These are phyloP conservation scores for Dicorynia guianensis DNA, from an alignment of 306 rosid species.

Conservation along the genomic window DNA sequence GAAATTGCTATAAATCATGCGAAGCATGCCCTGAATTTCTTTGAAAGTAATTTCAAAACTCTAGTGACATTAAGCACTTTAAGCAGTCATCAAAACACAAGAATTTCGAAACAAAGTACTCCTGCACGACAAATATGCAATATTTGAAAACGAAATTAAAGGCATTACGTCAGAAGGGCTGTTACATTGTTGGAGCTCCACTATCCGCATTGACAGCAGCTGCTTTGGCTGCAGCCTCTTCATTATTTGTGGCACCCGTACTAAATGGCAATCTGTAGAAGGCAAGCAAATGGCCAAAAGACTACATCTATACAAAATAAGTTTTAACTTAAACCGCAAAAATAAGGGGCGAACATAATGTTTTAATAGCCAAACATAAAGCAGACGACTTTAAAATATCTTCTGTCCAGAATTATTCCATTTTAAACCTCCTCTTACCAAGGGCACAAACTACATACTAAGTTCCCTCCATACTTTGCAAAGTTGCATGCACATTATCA, in stretches of 20 bases:
- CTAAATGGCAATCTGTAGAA: slow-evolving; percentile 57
- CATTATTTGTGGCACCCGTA: slow-evolving; percentile 60
- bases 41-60: background rate
- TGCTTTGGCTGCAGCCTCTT: slow-evolving; percentile 79
- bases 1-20: background rate
- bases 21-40: background rate
- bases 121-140: slow-evolving; percentile 34
- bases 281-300: slow-evolving; percentile 14
- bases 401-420: too few species aligned
- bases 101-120: background rate
- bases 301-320: background rate
- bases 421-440: too few species aligned
- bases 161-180: slow-evolving; percentile 34
- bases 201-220: slow-evolving; percentile 72
- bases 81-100: background rate
- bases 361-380: slow-evolving; percentile 10
- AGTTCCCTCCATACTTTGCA: too few species aligned
- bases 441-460: too few species aligned
- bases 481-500: too few species aligned
- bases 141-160: slow-evolving; percentile 39
- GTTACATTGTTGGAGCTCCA: slow-evolving; percentile 86
- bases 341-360: slow-evolving; percentile 3
- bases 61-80: background rate
- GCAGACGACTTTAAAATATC: slow-evolving; percentile 11
- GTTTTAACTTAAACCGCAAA: background rate